These are phyloP conservation scores for Mrakiaceae sp. DNA, from an alignment of 1,284 basidiomycete genomes.

Conservation along the genomic window DNA sequence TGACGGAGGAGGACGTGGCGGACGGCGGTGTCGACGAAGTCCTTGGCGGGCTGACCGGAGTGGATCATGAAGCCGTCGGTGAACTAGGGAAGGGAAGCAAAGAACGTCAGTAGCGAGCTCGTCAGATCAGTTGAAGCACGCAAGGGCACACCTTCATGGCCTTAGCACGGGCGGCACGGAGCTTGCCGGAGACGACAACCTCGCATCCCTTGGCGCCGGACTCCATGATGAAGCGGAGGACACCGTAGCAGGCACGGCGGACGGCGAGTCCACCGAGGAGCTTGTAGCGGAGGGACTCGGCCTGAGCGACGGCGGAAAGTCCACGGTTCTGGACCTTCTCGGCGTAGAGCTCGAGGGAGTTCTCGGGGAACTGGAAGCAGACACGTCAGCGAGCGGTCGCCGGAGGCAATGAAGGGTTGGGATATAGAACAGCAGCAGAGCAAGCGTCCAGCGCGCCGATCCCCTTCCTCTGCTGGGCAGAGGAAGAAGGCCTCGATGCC, in stretches of 20 bases:
- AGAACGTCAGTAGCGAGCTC: neutral
- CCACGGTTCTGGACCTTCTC: slow-evolving; percentile 99
- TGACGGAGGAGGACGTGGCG: slow-evolving; percentile 97
- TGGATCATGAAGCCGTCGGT: slow-evolving; percentile 99
- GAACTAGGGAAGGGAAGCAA: slow-evolving; percentile 42
- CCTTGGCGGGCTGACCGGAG: slow-evolving; percentile 94
- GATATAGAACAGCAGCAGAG: too few relatives aligned
- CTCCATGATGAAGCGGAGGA: slow-evolving; percentile 99
- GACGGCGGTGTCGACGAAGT: slow-evolving; percentile 97
- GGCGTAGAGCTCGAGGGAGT: slow-evolving; percentile 96
- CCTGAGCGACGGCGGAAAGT: slow-evolving; percentile 96
- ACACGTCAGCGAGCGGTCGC: too few relatives aligned
- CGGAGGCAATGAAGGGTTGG: too few relatives aligned
- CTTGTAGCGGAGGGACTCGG: slow-evolving; percentile 98
- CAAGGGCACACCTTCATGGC: slow-evolving; percentile 63
- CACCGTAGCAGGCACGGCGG: slow-evolving; percentile 98
- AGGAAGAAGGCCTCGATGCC: neutral
- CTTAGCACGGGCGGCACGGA: slow-evolving; percentile 99
- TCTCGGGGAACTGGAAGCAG: slow-evolving; percentile 67
- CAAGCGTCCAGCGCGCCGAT: too few relatives aligned
- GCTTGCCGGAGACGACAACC: slow-evolving; percentile 98
- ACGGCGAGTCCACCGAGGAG: slow-evolving; percentile 98
- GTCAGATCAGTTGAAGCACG: neutral
- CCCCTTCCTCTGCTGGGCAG: too few relatives aligned
- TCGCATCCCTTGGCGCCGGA: slow-evolving; percentile 99